Evolutionary conservation across 345 rosid genomes (phyloP).

Genomic region (Boechera retrofracta): DNA sequence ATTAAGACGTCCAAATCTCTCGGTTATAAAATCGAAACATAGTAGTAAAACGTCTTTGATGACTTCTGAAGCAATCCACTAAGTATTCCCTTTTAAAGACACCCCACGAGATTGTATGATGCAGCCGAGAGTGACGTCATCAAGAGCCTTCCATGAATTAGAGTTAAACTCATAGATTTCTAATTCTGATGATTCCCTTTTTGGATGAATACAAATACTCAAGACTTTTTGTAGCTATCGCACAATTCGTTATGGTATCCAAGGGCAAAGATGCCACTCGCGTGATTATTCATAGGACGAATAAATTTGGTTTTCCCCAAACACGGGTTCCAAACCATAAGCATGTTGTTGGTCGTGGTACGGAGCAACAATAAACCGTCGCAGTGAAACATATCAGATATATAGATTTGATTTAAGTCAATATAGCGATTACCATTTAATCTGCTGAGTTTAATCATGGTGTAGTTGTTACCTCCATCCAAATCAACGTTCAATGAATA

Average conservation of each 20-base stretch:
- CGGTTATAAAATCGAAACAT: neutral
- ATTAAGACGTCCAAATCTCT: neutral
- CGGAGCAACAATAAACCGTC: neutral
- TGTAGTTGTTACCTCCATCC: neutral
- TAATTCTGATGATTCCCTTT: neutral
- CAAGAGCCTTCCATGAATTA: neutral
- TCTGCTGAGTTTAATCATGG: neutral
- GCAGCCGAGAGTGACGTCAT: neutral
- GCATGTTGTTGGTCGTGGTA: neutral
- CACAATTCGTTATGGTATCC: neutral
- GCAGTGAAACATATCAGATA: neutral
- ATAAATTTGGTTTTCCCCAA: neutral
- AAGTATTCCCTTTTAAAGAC: neutral
- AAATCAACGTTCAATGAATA: neutral
- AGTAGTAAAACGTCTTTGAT: neutral
- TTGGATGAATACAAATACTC: neutral
- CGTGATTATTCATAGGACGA: neutral
- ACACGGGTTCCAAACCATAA: neutral
- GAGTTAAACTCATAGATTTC: neutral
- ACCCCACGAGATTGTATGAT: conserved; percentile 4
- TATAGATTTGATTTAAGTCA: neutral
- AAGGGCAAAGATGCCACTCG: neutral
- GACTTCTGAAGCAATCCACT: neutral
- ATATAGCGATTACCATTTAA: neutral
- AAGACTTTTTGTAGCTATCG: conserved; percentile 1